Evolutionary conservation across 768 basidiomycete genomes (phyloP), one percentile per base, ranked within the genome.

Genomic region (Naganishia onofrii): DNA sequence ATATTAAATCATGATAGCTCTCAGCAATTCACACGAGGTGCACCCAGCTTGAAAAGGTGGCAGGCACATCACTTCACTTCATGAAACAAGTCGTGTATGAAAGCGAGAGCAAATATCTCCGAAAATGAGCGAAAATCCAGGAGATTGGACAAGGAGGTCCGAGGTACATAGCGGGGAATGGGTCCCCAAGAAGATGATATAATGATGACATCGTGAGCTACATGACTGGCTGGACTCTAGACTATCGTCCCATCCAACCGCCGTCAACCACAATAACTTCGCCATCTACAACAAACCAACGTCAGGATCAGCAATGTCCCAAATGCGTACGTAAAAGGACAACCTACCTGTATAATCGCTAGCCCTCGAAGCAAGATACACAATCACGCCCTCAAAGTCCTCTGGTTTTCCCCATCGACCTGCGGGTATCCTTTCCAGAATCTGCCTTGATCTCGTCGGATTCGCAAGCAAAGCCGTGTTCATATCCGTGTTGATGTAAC

Each of bases 401-500:
- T 83, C 82, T 3, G 89, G 89, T 28, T 83, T 79, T 26, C 89
- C 89, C 90, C 89, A 90, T 68, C 89, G 79, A 15, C 85, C 86
- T 19, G 87, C 87, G 2, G 89, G 89, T 71, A 90, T 90, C 46
- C 89, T 84, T 76, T 89, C 89, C 63, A 87, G 84, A 73, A 91
- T 90, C 79, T 90, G 89, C 32, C 87, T 84, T 28, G 86, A 81
- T 53, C 89, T 86, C 26, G 83, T 83, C n/a, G 87, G 87, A 81
- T 90, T 86, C 70, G 84, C 83, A 72, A 89, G 84, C 60, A 89
- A 83, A 69, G 84, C 85, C 76, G 86, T 85, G 81, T 89, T 89
- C 87, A 88, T 88, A 74, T 95, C 93, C 42, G 92, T 95, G 31
- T 86, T 85, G 75, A 94, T 88, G 81, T 93, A 93, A 36, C 92